Evolutionary conservation across 345 rosid species (phyloP).

Genomic region (Salix viminalis): DNA sequence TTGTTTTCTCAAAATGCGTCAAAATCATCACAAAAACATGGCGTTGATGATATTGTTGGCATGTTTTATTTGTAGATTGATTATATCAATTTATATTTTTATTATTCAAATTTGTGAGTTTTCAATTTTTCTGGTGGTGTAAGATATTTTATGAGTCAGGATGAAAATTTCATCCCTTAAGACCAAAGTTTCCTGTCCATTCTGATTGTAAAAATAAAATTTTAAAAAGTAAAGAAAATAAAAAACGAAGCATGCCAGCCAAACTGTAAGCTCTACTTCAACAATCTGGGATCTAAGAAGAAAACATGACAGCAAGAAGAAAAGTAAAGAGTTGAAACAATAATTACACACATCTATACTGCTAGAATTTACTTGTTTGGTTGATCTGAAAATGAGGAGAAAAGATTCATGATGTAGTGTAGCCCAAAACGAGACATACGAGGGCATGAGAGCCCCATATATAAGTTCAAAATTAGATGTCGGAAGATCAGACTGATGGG

Average conservation of each 20-base stretch:
- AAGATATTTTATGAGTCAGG: too few species aligned
- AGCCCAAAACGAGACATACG: not conserved
- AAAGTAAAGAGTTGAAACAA: not conserved
- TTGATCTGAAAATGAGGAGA: not conserved
- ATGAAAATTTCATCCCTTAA: too few species aligned
- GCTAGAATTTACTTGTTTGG: constrained; percentile 5
- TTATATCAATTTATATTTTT: too few species aligned
- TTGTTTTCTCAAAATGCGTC: too few species aligned
- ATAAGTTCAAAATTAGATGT: constrained; percentile 2
- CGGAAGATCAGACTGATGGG: constrained; percentile 63
- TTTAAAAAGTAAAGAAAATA: not conserved
- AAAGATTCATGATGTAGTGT: not conserved
- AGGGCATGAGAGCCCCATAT: not conserved
- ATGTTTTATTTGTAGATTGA: too few species aligned
- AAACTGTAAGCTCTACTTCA: not conserved
- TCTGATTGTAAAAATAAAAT: not conserved
- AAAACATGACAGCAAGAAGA: not conserved
- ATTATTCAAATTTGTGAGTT: too few species aligned
- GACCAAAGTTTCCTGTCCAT: too few species aligned
- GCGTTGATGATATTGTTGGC: too few species aligned
- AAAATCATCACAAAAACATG: too few species aligned
- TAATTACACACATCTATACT: constrained; percentile 1
- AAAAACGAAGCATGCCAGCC: not conserved
- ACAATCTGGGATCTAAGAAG: constrained; percentile 3
- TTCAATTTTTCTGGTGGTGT: too few species aligned